A percentile compares a stretch with the other conserved stretches of the same genome.
phyloP scores from a whole-genome alignment of 2,329 filamentous ascomycete genomes.

The Fonsecaea erecta region DNA sequence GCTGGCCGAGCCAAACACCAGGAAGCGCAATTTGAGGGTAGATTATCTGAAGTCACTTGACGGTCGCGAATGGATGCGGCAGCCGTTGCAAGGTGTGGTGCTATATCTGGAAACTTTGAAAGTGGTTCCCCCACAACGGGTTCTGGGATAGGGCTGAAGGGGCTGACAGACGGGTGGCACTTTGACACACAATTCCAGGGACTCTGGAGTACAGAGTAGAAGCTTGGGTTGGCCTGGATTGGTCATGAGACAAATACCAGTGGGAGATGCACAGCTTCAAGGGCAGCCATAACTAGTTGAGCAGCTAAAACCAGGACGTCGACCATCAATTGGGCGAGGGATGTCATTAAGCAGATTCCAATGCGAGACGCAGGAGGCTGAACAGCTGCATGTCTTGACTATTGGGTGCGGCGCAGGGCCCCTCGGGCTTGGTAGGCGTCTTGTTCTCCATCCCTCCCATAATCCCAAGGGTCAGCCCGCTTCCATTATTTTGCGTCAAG shows the following conservation, averaged over 20 bases:
- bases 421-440: slow-evolving; percentile 4
- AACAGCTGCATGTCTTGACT: slow-evolving; percentile 12
- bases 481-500: slow-evolving; percentile 8
- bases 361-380: slow-evolving; percentile 8
- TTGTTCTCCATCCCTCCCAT: slow-evolving; percentile 6
- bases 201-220: neutral
- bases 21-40: neutral
- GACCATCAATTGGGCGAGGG: slow-evolving; percentile 2
- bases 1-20: neutral
- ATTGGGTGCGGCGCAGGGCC: neutral
- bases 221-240: neutral
- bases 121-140: slow-evolving; percentile 3
- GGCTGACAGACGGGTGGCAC: slow-evolving; percentile 14
- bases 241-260: neutral
- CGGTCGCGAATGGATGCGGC: neutral
- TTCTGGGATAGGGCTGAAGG: slow-evolving; percentile 6
- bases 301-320: slow-evolving; percentile 5
- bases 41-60: slow-evolving; percentile 8
- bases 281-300: slow-evolving; percentile 4
- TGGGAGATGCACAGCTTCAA: slow-evolving; percentile 1
- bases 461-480: slow-evolving; percentile 19
- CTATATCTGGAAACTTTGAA: slow-evolving; percentile 17
- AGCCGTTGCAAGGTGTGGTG: slow-evolving; percentile 1
- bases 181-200: neutral
- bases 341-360: slow-evolving; percentile 10